Conservation (phyloP, 768 basidiomycete species). For the Amanita exitialis region DNA sequence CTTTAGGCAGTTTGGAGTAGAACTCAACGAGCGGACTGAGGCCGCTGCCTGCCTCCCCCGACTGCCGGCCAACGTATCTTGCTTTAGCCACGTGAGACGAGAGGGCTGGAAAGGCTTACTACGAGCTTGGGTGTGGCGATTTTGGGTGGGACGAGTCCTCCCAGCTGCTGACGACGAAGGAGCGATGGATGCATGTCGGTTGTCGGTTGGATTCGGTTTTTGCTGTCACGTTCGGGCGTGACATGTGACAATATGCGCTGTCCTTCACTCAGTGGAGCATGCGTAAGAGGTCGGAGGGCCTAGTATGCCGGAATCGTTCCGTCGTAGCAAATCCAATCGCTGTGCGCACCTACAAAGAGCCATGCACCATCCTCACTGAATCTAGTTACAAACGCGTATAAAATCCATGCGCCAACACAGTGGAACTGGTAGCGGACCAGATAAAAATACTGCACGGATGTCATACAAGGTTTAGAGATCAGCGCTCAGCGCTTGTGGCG, state of each 20-base stretch:
- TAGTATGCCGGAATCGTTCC: too few species aligned
- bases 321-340: too few species aligned
- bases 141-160: constrained; percentile 86
- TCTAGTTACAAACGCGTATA: too few species aligned
- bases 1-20: constrained; percentile 96
- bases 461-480: too few species aligned
- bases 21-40: constrained; percentile 85
- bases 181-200: constrained; percentile 70
- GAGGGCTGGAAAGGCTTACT: constrained; percentile 32
- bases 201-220: constrained; percentile 12
- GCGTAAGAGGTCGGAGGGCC: not conserved
- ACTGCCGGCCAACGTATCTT: constrained; percentile 29
- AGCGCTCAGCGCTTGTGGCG: too few species aligned
- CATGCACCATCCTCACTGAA: too few species aligned
- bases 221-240: not conserved
- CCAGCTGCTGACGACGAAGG: constrained; percentile 68
- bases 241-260: not conserved
- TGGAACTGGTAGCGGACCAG: too few species aligned
- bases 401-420: too few species aligned
- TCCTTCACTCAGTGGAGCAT: not conserved
- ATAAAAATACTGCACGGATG: too few species aligned
- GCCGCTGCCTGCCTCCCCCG: constrained; percentile 71
- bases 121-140: constrained; percentile 87
- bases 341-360: too few species aligned
- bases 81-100: not conserved